Percentiles rank a stretch among this genome's conserved stretches.
phyloP scores from a whole-genome alignment of 176 grass and related monocot genomes.

The Aegilops tauschii region DNA sequence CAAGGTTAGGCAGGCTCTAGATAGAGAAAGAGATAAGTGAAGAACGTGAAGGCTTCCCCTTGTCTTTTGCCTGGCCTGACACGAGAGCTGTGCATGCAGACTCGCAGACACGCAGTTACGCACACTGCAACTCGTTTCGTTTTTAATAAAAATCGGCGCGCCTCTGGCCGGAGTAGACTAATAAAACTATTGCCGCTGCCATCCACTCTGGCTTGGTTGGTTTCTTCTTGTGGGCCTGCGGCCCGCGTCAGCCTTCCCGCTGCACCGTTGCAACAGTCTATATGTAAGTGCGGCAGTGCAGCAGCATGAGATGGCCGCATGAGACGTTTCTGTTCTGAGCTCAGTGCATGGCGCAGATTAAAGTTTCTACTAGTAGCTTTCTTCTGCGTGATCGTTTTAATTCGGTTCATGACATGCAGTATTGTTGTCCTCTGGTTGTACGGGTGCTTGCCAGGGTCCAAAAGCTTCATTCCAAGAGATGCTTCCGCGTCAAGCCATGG shows the following conservation, averaged over 20 bases:
- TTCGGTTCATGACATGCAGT: slow-evolving; percentile 13
- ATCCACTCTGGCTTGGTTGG: slow-evolving; percentile 3
- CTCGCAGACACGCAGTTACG: neutral
- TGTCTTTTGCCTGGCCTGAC: slow-evolving; percentile 23
- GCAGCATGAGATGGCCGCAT: slow-evolving; percentile 15
- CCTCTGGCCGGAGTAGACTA: neutral
- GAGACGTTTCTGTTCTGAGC: slow-evolving; percentile 13
- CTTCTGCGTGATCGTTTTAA: neutral
- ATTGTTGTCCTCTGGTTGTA: neutral
- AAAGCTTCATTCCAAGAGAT: neutral
- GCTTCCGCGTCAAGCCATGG: slow-evolving; percentile 18
- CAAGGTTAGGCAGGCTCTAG: neutral
- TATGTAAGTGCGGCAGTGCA: neutral
- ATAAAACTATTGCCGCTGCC: neutral
- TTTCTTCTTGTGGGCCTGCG: slow-evolving; percentile 33
- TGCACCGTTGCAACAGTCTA: slow-evolving; percentile 29
- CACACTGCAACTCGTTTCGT: neutral
- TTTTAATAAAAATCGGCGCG: neutral
- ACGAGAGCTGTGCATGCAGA: neutral
- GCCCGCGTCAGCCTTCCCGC: neutral
- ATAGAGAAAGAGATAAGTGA: neutral
- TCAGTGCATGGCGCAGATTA: neutral
- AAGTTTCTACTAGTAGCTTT: no score
- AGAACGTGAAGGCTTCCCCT: neutral
- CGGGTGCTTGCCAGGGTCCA: neutral